Evolutionary conservation across 2,329 filamentous ascomycete genomes (phyloP).

Genomic region (Diaporthe sp.): DNA sequence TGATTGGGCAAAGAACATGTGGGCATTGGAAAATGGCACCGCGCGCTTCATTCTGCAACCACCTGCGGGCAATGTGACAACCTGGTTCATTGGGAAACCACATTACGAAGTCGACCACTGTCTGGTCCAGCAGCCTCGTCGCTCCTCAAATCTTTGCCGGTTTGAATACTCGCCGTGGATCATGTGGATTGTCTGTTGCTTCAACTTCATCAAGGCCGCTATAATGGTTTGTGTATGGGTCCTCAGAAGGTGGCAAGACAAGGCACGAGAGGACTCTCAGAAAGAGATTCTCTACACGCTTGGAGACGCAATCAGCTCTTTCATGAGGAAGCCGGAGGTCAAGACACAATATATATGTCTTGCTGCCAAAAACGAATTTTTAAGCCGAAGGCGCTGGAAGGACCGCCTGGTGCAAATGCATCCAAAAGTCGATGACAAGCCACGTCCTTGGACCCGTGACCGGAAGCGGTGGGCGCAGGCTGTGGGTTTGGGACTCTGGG

Average conservation of each 20-base stretch:
- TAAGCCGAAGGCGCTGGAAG: not conserved
- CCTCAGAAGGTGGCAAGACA: constrained; percentile 1
- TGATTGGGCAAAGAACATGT: constrained; percentile 48
- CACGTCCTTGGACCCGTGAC: not conserved
- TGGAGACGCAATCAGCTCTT: constrained; percentile 21
- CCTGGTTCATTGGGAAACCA: constrained; percentile 43
- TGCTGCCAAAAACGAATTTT: not conserved
- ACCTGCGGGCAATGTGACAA: constrained; percentile 40
- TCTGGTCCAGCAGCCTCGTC: constrained; percentile 43
- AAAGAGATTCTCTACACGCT: constrained; percentile 44
- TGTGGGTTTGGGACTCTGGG: not conserved
- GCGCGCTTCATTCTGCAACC: constrained; percentile 1
- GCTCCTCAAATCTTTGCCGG: constrained; percentile 39
- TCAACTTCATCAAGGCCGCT: constrained; percentile 46
- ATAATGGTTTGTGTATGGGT: constrained; percentile 43
- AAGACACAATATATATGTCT: not conserved
- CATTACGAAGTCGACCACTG: constrained; percentile 46
- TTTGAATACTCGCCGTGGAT: constrained; percentile 47
- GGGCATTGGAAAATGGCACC: constrained; percentile 46
- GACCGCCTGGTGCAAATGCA: constrained; percentile 37
- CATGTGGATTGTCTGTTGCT: constrained; percentile 41
- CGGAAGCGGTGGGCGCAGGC: constrained; percentile 8
- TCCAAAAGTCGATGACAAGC: not conserved
- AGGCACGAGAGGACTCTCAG: constrained; percentile 16
- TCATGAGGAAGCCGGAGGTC: constrained; percentile 6